Percentiles rank a stretch among this genome's conserved stretches.
Evolutionary conservation across 495 filamentous ascomycete species (phyloP).

Genomic region (Usnea hakonensis): DNA sequence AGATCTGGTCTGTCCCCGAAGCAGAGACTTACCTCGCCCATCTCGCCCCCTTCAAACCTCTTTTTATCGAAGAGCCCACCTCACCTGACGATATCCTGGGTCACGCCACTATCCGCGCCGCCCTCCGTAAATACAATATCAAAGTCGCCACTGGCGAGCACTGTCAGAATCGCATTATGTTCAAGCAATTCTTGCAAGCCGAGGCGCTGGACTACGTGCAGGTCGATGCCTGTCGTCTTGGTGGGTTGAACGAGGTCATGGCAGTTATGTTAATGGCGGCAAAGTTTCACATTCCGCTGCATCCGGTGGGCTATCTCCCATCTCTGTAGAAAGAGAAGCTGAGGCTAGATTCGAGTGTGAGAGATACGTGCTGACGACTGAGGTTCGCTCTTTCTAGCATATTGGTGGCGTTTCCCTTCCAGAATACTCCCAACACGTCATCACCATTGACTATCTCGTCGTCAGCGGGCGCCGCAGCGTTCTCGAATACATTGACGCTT

Average conservation of each 20-base stretch:
- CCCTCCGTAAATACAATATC: background rate
- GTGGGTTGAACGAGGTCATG: constrained; percentile 87
- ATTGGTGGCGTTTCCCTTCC: constrained; percentile 79
- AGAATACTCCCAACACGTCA: constrained; percentile 90
- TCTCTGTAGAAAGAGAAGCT: background rate
- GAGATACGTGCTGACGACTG: background rate
- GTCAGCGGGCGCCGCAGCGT: constrained; percentile 74
- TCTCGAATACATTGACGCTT: constrained; percentile 85
- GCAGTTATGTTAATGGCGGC: constrained; percentile 85
- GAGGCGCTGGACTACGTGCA: constrained; percentile 69
- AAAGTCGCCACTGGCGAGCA: background rate
- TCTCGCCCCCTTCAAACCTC: background rate
- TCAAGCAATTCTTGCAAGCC: background rate
- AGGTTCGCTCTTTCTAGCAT: background rate
- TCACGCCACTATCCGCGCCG: background rate
- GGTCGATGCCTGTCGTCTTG: constrained; percentile 84
- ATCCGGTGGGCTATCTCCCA: background rate
- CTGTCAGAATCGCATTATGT: background rate
- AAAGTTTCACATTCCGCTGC: constrained; percentile 44
- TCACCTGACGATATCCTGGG: background rate
- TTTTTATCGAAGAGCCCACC: background rate
- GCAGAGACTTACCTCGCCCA: background rate
- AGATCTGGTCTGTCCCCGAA: background rate
- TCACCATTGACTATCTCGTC: constrained; percentile 89
- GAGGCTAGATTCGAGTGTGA: background rate